Percentiles rank a stretch among this genome's conserved stretches.
Evolutionary conservation across 73 alveolate genomes (phyloP).

Genomic region (Paramecium sonneborni): DNA sequence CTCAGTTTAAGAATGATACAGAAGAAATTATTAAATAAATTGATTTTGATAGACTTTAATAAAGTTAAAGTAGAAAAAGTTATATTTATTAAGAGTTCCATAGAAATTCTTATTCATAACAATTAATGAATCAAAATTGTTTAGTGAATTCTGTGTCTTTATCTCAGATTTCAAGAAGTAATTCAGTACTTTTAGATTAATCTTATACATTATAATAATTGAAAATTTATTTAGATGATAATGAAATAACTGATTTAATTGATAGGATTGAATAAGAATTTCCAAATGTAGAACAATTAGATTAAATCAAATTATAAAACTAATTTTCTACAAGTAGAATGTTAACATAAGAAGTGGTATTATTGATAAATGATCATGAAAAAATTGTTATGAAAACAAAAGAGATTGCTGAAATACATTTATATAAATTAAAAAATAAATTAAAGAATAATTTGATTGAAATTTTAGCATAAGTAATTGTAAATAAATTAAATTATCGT

Average conservation of each 20-base stretch:
- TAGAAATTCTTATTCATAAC: neutral
- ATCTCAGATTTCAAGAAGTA: neutral
- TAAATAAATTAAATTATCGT: neutral
- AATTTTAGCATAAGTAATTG: neutral
- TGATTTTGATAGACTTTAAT: neutral
- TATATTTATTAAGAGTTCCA: neutral
- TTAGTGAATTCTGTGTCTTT: neutral
- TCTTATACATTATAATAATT: neutral
- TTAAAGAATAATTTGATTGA: neutral
- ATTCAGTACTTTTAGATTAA: neutral
- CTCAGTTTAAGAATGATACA: neutral
- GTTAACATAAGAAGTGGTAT: neutral
- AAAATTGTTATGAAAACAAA: neutral
- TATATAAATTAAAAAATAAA: neutral
- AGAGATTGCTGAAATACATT: neutral
- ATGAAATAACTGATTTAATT: neutral
- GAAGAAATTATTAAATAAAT: neutral
- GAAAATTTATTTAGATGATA: neutral
- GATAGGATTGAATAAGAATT: neutral
- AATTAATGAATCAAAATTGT: neutral
- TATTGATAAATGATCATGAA: neutral
- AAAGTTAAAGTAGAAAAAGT: neutral
- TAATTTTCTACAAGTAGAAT: neutral
- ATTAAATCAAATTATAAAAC: neutral
- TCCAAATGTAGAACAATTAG: neutral